phyloP scores from a whole-genome alignment of 2,329 filamentous ascomycete genomes.

The Leptographium procerum region DNA sequence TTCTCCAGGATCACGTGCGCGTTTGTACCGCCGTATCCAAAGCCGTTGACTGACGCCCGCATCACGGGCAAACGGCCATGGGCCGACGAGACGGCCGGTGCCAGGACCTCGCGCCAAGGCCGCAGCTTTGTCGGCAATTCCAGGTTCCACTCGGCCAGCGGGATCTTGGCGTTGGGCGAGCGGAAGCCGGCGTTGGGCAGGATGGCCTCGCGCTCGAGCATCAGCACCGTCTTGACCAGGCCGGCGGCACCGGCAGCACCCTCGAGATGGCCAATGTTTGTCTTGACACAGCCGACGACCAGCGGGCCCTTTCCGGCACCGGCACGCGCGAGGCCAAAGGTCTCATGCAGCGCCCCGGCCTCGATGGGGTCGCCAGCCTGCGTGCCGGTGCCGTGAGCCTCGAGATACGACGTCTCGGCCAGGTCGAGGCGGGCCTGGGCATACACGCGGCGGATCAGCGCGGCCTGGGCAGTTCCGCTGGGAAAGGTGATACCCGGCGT shows the following conservation, averaged over 20 bases:
- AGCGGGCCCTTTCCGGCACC: background rate
- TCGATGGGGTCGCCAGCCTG: conserved; percentile 22
- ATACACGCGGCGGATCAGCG: conserved; percentile 12
- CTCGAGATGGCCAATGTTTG: conserved; percentile 34
- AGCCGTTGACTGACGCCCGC: conserved; percentile 31
- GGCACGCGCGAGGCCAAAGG: conserved; percentile 16
- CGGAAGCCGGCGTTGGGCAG: conserved; percentile 32
- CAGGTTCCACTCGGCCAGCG: conserved; percentile 27
- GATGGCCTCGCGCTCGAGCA: conserved; percentile 23
- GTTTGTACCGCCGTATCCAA: conserved; percentile 28
- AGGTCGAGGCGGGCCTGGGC: conserved; percentile 9
- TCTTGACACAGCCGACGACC: conserved; percentile 25
- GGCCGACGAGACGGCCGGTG: background rate
- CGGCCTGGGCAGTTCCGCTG: conserved; percentile 16
- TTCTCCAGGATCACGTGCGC: conserved; percentile 20
- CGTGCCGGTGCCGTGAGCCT: conserved; percentile 29
- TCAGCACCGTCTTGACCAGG: conserved; percentile 28
- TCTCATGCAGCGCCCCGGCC: conserved; percentile 21
- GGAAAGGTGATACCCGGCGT: conserved; percentile 13
- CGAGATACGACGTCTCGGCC: conserved; percentile 19
- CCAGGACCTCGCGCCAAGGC: conserved; percentile 17
- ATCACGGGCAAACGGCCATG: conserved; percentile 3
- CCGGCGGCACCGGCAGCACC: conserved; percentile 33
- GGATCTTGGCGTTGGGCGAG: conserved; percentile 31
- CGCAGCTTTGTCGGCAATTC: conserved; percentile 24